A percentile compares a stretch with the other conserved stretches of the same genome.
phyloP scores from a whole-genome alignment of 148 eudicot genomes.

The Pharnaceum exiguum region DNA sequence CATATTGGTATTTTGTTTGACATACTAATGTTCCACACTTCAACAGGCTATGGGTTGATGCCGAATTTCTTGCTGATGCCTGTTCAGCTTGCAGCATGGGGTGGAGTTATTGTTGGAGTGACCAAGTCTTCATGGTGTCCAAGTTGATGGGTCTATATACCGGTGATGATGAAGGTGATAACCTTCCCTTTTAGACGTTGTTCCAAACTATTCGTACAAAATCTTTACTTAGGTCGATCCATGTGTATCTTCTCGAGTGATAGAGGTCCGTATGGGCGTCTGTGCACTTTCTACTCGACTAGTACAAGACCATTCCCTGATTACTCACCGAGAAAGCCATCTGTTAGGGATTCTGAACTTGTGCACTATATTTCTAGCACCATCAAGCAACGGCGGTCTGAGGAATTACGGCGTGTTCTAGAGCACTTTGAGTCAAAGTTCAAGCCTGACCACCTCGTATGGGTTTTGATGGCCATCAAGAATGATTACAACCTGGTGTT shows the following conservation, averaged over 20 bases:
- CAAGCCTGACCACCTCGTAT: conserved; percentile 59
- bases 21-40: not conserved
- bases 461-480: conserved; percentile 76
- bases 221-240: conserved; percentile 14
- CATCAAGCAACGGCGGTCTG: conserved; percentile 58
- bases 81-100: conserved; percentile 23
- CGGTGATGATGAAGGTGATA: conserved; percentile 44
- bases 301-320: conserved; percentile 61
- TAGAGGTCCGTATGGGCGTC: conserved; percentile 15
- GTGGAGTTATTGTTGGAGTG: conserved; percentile 10
- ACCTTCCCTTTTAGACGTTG: conserved; percentile 24
- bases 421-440: conserved; percentile 64
- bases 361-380: conserved; percentile 54
- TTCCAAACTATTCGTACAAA: conserved; percentile 20
- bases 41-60: conserved; percentile 29
- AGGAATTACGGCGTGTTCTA: conserved; percentile 49
- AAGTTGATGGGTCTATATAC: conserved; percentile 37
- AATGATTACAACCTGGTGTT: conserved; percentile 55
- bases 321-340: conserved; percentile 70
- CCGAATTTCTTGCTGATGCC: too few relatives aligned
- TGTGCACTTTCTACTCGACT: conserved; percentile 32
- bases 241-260: conserved; percentile 6
- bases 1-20: not conserved
- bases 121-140: conserved; percentile 8
- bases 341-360: conserved; percentile 61